Evolutionary conservation across 495 filamentous ascomycete species (phyloP), one percentile per base, ranked within the genome.

Genomic region (Annulohypoxylon moriforme): DNA sequence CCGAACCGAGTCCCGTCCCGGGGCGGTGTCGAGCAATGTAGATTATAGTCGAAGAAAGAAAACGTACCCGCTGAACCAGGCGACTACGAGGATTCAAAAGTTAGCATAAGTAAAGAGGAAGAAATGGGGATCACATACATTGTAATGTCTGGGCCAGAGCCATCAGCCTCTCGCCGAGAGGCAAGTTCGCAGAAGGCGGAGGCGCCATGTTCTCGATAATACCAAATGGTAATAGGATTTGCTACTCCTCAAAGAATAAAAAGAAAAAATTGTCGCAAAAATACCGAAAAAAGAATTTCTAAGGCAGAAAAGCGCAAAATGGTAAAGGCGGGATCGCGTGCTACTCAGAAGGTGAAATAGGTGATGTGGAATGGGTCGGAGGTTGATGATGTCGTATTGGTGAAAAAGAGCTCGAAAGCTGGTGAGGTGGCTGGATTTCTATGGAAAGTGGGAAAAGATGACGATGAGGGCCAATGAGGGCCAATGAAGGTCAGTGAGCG

Each of bases 21-120:
- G n/a, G 27, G 50, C 27, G 27, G 65, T 38, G 31, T 50, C 25
- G 20, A 56, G 42, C 52, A 65, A 53, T 46, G 55, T 49, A 31
- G 64, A 44, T 7, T 61, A 40, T 47, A 55, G 38, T 29, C 13
- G 53, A 60, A 27, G n/a, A 25, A 38, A 50, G 24, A 46, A n/a
- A 40, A 90, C 92, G 63, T 90, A 95, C 91, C 96, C 96, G 71
- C 89, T 84, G 75, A 99, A 99, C 96, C 96, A 98, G 60, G 87
- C 86, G 76, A 86, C 83, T 83, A 58, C 40, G 74, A 56, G 11
- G n/a, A 38, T 44, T 27, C 14, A 5, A 59, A 68, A 42, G 76
- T 83, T 72, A 81, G 78, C 67, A 53, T 29, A 52, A 55, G 40
- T 57, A 76, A 63, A 36, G 40, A 34, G 63, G 31, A 52, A 60